Evolutionary conservation across 345 rosid genomes (phyloP).

Genomic region (Linum lewisii): DNA sequence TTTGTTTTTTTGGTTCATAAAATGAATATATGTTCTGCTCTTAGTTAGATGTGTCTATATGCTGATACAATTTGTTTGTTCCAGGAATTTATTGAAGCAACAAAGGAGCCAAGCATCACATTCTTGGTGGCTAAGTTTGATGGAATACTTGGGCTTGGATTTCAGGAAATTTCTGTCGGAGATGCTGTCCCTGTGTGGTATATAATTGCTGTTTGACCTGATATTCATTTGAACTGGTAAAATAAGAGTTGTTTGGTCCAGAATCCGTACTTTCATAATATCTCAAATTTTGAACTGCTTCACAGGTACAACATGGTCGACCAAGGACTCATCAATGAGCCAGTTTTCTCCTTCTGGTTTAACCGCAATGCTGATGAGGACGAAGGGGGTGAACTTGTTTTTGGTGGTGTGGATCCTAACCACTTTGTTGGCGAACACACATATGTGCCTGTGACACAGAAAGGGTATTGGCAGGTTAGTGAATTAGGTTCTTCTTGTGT

Average conservation of each 20-base stretch:
- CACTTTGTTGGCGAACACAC: constrained; percentile 83
- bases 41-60: constrained; percentile 1
- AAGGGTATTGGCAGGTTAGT: constrained; percentile 99
- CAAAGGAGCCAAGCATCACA: constrained; percentile 70
- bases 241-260: not conserved
- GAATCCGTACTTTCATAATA: no score
- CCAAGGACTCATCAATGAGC: constrained; percentile 72
- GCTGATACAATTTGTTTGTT: not conserved
- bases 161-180: constrained; percentile 86
- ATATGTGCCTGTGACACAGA: constrained; percentile 73
- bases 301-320: constrained; percentile 86
- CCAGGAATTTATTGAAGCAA: constrained; percentile 90
- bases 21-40: not conserved
- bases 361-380: constrained; percentile 63
- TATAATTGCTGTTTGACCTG: constrained; percentile 1
- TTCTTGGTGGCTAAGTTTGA: constrained; percentile 85
- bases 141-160: constrained; percentile 94
- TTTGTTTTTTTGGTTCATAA: constrained; percentile 3
- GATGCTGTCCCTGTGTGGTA: constrained; percentile 79
- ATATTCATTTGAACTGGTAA: constrained; percentile 5
- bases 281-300: constrained; percentile 9
- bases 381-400: constrained; percentile 86
- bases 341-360: constrained; percentile 84
- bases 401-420: constrained; percentile 73
- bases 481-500: not conserved